Conservation (phyloP, 345 rosid species). For the Salix purpurea region DNA sequence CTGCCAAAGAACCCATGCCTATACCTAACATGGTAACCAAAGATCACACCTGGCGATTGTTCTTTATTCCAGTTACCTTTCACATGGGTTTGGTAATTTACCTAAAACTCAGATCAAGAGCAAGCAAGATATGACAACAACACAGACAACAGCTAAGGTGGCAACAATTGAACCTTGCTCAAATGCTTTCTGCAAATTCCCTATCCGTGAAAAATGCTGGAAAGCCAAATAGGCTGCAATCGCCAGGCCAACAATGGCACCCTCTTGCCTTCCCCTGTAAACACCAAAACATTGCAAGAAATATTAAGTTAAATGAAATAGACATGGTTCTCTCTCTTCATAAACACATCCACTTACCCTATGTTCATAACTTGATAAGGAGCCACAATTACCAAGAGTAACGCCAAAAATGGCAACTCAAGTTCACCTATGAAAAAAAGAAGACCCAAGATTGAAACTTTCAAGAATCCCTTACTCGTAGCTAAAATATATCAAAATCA, state of each 20-base stretch:
- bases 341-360: conserved; percentile 42
- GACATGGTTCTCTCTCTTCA: conserved; percentile 2
- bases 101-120: conserved; percentile 35
- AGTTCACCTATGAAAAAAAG: conserved; percentile 58
- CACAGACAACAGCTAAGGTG: conserved; percentile 56
- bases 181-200: conserved; percentile 61
- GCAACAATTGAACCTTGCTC: conserved; percentile 79
- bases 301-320: conserved; percentile 4
- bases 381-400: conserved; percentile 67
- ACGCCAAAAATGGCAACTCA: conserved; percentile 72
- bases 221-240: conserved; percentile 68
- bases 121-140: conserved; percentile 44
- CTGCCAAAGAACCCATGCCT: not conserved
- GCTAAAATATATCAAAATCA: not conserved
- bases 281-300: not conserved
- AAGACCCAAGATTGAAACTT: not conserved
- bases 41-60: conserved; percentile 1
- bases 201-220: conserved; percentile 79
- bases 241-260: conserved; percentile 54
- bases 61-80: conserved; percentile 22
- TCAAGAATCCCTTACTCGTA: not conserved
- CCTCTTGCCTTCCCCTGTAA: conserved; percentile 72
- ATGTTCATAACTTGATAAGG: conserved; percentile 58
- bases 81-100: conserved; percentile 8
- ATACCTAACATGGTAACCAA: not conserved